Base-by-base conservation (phyloP, 2,329 filamentous ascomycete species). In the Exophiala sideris region DNA sequence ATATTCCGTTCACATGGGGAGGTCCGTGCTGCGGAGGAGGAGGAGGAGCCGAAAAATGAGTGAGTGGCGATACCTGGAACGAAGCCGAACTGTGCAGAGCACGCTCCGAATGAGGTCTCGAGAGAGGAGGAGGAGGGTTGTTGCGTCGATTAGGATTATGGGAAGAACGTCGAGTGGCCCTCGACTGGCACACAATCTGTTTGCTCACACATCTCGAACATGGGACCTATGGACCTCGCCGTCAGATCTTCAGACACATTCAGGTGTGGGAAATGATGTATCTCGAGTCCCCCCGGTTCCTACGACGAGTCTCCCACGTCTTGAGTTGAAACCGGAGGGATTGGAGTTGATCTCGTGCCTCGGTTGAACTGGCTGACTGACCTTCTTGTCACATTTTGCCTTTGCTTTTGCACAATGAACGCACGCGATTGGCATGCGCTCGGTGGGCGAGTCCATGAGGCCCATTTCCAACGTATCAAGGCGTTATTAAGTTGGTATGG, bases 381-480 rank as follows among this genome's bases (percentile, higher is more conserved):
- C 63, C 62, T 65, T 64, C 54, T 65, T 65, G 49, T 65, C 63
- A 54, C 63, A 65, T 56, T 64, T 65, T 40, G 63, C 63, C 46
- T 65, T 65, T 21, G 63, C 63, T 44, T 65, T 65, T 33, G 63
- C 63, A 45, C 63, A 65, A 42, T 62, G 57, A 21, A 63, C 57
- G 46, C 63, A 65, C 9, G 63, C 63, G 48, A 65, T 65, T 1
- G 62, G 60, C 60, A 63, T 60, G 47, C 61, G 60, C 54, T 64
- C 63, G 12, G 52, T 62, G 6, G 60, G 60, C 14, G 61, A 62
- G 45, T 64, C 62, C 62, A 64, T 56, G 29, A 6, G 40, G 49
- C 32, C 21, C 35, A 24, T 11, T n/a, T 53, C 36, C n/a, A 32
- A 14, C 38, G 34, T 50, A 12, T 54, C 14, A 21, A 29, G 34